phyloP scores from a whole-genome alignment of 345 rosid genomes.

The Salix arbutifolia region DNA sequence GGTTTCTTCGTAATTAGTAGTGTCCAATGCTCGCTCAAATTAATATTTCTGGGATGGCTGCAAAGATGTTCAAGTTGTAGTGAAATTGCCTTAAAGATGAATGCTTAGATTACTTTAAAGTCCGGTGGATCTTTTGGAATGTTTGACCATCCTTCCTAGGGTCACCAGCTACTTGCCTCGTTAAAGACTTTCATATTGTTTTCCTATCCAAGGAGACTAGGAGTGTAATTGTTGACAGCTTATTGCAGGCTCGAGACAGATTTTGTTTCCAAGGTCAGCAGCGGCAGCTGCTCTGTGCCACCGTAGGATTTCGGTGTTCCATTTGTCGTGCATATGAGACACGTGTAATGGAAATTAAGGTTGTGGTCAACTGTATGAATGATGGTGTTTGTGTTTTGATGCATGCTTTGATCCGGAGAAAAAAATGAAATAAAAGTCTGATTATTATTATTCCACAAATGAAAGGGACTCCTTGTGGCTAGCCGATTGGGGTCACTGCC shows the following conservation, averaged over 20 bases:
- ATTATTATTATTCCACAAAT: background rate
- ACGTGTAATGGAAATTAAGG: background rate
- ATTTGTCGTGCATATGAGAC: background rate
- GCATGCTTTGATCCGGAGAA: too few relatives aligned
- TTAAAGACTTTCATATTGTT: background rate
- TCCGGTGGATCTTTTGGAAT: background rate
- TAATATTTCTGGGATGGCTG: background rate
- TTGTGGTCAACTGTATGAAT: background rate
- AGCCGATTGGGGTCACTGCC: background rate
- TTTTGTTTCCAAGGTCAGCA: background rate
- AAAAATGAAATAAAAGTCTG: background rate
- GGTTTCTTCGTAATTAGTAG: background rate
- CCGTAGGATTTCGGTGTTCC: background rate
- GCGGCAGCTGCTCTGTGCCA: background rate
- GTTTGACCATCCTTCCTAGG: background rate
- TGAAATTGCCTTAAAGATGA: background rate
- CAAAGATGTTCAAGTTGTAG: background rate
- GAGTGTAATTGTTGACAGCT: background rate
- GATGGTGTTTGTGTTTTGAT: background rate
- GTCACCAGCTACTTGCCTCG: background rate
- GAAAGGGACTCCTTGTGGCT: background rate
- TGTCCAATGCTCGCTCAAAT: background rate
- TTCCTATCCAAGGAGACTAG: background rate
- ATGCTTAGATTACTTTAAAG: background rate
- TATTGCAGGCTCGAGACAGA: slow-evolving; percentile 1